Percentiles rank a stretch among this genome's conserved stretches.
These are phyloP conservation scores for Phellinidium pouzarii DNA, from an alignment of 1,284 basidiomycete species.

Conservation along the genomic window DNA sequence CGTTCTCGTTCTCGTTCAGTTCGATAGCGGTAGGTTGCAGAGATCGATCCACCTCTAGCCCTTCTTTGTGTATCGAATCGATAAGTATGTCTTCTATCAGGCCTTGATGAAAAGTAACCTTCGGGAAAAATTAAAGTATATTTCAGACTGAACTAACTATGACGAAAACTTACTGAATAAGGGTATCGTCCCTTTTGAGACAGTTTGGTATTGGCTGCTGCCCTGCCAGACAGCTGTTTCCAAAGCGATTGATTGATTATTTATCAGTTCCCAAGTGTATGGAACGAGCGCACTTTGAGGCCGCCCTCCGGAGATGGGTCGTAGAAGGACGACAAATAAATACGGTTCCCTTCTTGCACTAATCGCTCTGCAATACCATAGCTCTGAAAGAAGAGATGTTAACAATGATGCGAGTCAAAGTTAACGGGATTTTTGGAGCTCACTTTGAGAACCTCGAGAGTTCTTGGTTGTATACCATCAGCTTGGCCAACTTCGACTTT, in stretches of 20 bases:
- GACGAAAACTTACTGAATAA: slow-evolving; percentile 6
- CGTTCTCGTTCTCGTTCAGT: slow-evolving; percentile 37
- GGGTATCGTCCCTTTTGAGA: slow-evolving; percentile 8
- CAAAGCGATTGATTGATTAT: neutral
- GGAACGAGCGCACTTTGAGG: slow-evolving; percentile 41
- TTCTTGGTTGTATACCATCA: slow-evolving; percentile 73
- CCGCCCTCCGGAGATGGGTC: slow-evolving; percentile 54
- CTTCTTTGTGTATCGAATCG: slow-evolving; percentile 50
- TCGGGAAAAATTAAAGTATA: neutral
- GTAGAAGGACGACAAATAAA: slow-evolving; percentile 67
- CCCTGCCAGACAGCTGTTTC: slow-evolving; percentile 52
- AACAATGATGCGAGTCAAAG: no score
- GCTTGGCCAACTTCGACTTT: slow-evolving; percentile 66
- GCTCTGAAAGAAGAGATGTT: slow-evolving; percentile 37
- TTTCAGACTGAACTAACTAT: neutral
- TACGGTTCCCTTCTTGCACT: slow-evolving; percentile 56
- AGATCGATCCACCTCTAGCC: slow-evolving; percentile 52
- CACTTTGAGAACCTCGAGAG: slow-evolving; percentile 72
- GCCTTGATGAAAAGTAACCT: slow-evolving; percentile 70
- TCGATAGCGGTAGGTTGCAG: slow-evolving; percentile 40
- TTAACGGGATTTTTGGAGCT: neutral
- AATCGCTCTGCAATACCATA: slow-evolving; percentile 66
- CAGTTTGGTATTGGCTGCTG: slow-evolving; percentile 32
- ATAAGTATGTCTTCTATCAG: slow-evolving; percentile 65
- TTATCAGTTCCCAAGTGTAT: neutral